Conservation (phyloP, 768 basidiomycete species). For the Pleurotus eryngii region DNA sequence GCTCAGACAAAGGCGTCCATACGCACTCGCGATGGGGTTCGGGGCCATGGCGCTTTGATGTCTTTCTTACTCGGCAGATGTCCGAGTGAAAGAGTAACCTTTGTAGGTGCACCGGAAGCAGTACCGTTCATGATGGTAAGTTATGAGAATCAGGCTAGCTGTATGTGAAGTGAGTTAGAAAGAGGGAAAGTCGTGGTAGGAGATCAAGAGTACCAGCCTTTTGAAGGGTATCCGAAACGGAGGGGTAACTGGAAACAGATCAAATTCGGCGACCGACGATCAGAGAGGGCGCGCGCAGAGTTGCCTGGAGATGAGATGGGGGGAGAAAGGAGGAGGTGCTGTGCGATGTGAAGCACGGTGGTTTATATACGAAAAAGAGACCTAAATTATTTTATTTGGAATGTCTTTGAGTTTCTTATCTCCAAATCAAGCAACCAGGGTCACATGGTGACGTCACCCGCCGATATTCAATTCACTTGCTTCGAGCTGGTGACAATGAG, state of each 20-base stretch:
- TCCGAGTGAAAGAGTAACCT: slow-evolving; percentile 69
- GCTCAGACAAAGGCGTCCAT: slow-evolving; percentile 9
- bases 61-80: slow-evolving; percentile 73
- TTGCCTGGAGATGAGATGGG: slow-evolving; percentile 4
- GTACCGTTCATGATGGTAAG: slow-evolving; percentile 13
- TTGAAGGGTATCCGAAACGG: not conserved
- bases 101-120: slow-evolving; percentile 41
- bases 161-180: not conserved
- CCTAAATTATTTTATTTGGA: no score
- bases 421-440: not conserved
- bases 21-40: slow-evolving; percentile 66
- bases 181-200: not conserved
- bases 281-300: not conserved
- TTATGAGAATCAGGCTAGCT: slow-evolving; percentile 1
- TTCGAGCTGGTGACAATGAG: no score
- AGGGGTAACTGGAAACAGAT: not conserved
- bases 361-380: not conserved
- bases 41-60: slow-evolving; percentile 69
- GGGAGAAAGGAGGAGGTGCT: not conserved
- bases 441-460: not conserved
- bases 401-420: not conserved
- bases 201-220: not conserved
- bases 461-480: no score
- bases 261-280: not conserved
- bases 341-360: slow-evolving; percentile 1